phyloP scores from a whole-genome alignment of 371 early-diverging fungal species.

The Batkoa obscura region DNA sequence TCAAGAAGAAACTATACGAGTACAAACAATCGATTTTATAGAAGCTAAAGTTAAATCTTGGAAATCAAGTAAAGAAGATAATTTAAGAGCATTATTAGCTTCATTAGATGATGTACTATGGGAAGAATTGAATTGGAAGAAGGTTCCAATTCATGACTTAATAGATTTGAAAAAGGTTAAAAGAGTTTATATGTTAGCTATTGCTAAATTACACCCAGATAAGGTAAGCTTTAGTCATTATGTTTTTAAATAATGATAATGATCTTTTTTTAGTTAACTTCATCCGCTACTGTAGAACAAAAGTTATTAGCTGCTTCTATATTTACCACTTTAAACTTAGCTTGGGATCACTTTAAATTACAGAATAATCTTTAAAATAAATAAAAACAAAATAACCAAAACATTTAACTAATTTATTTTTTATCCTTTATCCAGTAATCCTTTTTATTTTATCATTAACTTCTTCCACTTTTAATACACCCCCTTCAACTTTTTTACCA shows the following conservation, averaged over 20 bases:
- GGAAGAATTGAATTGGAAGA: slow-evolving; percentile 49
- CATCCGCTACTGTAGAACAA: slow-evolving; percentile 48
- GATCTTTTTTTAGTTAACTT: slow-evolving; percentile 18
- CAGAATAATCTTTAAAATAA: slow-evolving; percentile 33
- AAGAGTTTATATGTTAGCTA: slow-evolving; percentile 76
- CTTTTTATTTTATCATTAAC: too few species aligned
- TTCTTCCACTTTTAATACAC: too few species aligned
- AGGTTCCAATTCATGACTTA: slow-evolving; percentile 60
- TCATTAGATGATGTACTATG: slow-evolving; percentile 66
- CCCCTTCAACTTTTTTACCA: not conserved
- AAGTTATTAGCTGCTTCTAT: slow-evolving; percentile 71
- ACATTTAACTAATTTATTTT: too few species aligned
- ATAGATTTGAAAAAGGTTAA: slow-evolving; percentile 75
- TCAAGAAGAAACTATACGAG: slow-evolving; percentile 52
- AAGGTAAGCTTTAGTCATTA: slow-evolving; percentile 33
- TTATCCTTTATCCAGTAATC: too few species aligned
- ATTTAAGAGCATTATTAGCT: slow-evolving; percentile 71
- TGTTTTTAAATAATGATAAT: not conserved
- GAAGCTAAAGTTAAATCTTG: slow-evolving; percentile 47
- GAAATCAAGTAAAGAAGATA: slow-evolving; percentile 73
- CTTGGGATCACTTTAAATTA: slow-evolving; percentile 78
- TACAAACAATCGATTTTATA: slow-evolving; percentile 53
- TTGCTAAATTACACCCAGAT: slow-evolving; percentile 87
- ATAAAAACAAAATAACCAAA: too few species aligned
- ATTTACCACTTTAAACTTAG: slow-evolving; percentile 74